phyloP scores from a whole-genome alignment of 179 eudicot species.

The Silene coronaria region DNA sequence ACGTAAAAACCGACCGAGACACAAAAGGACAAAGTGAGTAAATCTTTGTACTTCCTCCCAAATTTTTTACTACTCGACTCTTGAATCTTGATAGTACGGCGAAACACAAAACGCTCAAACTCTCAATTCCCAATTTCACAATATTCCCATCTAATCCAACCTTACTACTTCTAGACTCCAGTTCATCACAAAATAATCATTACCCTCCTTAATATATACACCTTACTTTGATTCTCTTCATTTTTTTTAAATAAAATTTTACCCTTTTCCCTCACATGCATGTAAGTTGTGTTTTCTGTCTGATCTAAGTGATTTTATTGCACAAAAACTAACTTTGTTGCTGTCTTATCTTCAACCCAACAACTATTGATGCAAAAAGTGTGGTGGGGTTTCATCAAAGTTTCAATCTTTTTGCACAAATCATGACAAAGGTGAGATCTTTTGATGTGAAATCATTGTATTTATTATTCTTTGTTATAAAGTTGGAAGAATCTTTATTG shows the following conservation, averaged over 20 bases:
- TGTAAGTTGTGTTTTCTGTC: constrained; percentile 25
- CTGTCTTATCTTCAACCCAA: constrained; percentile 9
- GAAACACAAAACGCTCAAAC: background rate
- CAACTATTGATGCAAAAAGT: background rate
- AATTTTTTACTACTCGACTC: no score
- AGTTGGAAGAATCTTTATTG: background rate
- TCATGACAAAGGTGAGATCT: constrained; percentile 31
- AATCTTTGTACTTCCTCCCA: no score
- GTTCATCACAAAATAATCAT: background rate
- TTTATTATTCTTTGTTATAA: constrained; percentile 1
- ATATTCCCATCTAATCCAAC: background rate
- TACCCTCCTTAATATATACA: background rate
- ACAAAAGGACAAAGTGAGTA: no score
- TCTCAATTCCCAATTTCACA: background rate
- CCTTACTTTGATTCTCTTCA: background rate
- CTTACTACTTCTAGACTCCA: background rate
- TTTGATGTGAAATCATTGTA: constrained; percentile 12
- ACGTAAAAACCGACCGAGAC: no score
- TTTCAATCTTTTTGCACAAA: constrained; percentile 20
- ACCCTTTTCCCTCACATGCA: background rate
- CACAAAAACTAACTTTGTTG: background rate
- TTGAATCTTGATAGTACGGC: no score
- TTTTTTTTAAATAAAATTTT: no score
- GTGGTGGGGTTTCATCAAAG: constrained; percentile 21
- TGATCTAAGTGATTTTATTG: constrained; percentile 13